Evolutionary conservation across 495 filamentous ascomycete species (phyloP), one percentile per base, ranked within the genome.

Genomic region (Penicillium cosmopolitanum): DNA sequence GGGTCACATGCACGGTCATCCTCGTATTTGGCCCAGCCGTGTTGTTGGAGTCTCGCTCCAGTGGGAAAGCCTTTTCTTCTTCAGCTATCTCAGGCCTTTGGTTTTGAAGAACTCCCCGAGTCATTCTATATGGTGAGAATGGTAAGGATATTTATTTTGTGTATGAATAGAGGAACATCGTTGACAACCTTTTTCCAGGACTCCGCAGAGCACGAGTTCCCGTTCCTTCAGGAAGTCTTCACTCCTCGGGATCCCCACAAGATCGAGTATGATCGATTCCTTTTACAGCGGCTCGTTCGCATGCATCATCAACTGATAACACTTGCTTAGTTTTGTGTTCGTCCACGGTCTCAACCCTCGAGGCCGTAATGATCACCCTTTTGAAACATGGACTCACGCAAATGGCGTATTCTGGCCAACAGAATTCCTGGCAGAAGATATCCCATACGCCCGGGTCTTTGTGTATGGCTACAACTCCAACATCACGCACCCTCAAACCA

Each of bases 381-480:
- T 74, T 46, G 53, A 76, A 34, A 79, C 77, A 46, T 79, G 75
- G 77, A 74, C 64, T 3, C 67, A 72, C 53, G 55, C 56, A 28
- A 73, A 75, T 66, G 65, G 70, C 13, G 73, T 60, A 3, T 78
- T 78, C 51, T 79, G 77, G 77, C 76, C 74, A 7, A 62, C 47
- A 25, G 77, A 80, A 19, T 73, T 70, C 42, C 69, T 80, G 4
- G 66, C 73, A 0, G 61, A 73, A 28, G 75, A 80, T 31, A 67
- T 79, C n/a, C 67, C 71, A 5, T 64, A 73, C 28, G 67, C 77
- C 2, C 69, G 77, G 11, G 58, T 80, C 42, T 73, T 77, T 57
- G 67, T 74, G 4, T 80, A 76, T 50, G 77, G 77, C 3, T 80
- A 80, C 55, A 77, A 80, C 48, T 73, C 77, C 10, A 75, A 65